Evolutionary conservation across 2,329 filamentous ascomycete genomes (phyloP), one percentile per base, ranked within the genome.

Genomic region (Trichoderma harzianum): DNA sequence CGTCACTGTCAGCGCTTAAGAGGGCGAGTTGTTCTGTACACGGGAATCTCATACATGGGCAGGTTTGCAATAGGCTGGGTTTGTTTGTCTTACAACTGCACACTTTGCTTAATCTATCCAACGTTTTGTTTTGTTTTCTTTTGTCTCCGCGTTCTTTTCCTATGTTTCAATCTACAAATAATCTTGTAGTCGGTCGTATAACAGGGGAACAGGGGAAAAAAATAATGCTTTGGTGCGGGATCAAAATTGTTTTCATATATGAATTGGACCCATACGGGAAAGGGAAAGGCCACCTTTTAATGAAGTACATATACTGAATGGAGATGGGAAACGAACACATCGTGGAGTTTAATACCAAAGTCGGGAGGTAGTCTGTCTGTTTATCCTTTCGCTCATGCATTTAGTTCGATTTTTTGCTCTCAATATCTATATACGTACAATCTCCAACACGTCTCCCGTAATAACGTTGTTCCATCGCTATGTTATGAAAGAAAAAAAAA

Each of bases 1-100:
- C 5, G 72, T 80, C 21, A 77, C 80, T 12, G 73, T 70, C 5
- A 26, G 24, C n/a, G 39, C 47, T 39, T 70, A 30, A 63, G 39
- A 21, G n/a, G 36, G 21, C 2, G 16, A 28, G 47, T 12, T n/a
- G 0, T 39, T 39, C 36, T 8, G 16, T 8, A 39, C 7, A 39
- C 36, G 2, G 2, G 3, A 57, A 57, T 10, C 43, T 47, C 43
- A 8, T 47, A 21, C 43, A n/a, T 3, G 3, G 43, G n/a, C 43
- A 51, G 7, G 11, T 53, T 53, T 67, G 10, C 5, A 43, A n/a
- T 53, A 24, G n/a, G 47, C 47, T 24, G 47, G 53, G 12, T 39
- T 30, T 6, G 18, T 43, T 7, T 43, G 39, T 43, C 32, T 63
- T 34, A 58, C 32, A 34, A 36, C 26, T 21, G 32, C 28, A 57